Conservation (phyloP, 371 early-diverging fungal genomes). For the Mucor irregularis region DNA sequence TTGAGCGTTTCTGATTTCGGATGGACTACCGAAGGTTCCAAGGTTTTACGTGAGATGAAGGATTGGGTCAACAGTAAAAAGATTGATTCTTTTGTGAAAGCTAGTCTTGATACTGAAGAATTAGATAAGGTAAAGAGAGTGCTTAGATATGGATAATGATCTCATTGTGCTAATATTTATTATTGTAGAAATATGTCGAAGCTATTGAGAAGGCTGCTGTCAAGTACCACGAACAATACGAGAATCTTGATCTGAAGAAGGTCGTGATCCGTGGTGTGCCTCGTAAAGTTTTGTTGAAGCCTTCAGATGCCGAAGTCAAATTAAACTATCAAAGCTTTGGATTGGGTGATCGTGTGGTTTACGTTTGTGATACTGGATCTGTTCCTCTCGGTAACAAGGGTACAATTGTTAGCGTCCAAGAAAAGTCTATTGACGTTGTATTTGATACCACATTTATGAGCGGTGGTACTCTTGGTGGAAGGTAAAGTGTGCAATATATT, state of each 20-base stretch:
- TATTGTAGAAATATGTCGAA: slow-evolving; percentile 38
- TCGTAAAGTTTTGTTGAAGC: slow-evolving; percentile 71
- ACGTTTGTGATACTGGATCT: slow-evolving; percentile 73
- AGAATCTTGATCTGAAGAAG: slow-evolving; percentile 44
- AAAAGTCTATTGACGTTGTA: slow-evolving; percentile 75
- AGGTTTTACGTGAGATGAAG: slow-evolving; percentile 45
- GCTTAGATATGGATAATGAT: neutral
- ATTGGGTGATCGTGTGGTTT: slow-evolving; percentile 88
- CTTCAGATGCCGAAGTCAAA: slow-evolving; percentile 71
- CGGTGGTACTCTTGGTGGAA: slow-evolving; percentile 75
- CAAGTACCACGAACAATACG: slow-evolving; percentile 39
- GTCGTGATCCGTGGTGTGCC: slow-evolving; percentile 67
- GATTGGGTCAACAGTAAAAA: slow-evolving; percentile 71
- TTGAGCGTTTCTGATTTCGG: slow-evolving; percentile 29
- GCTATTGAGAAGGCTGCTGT: slow-evolving; percentile 56
- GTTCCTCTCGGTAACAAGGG: slow-evolving; percentile 84
- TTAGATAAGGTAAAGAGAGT: slow-evolving; percentile 42
- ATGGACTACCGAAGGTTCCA: slow-evolving; percentile 32
- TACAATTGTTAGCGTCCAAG: slow-evolving; percentile 81
- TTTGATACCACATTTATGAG: slow-evolving; percentile 85
- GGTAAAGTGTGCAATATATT: slow-evolving; percentile 35
- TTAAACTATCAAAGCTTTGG: slow-evolving; percentile 76
- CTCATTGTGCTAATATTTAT: slow-evolving; percentile 5
- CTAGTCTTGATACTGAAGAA: slow-evolving; percentile 66
- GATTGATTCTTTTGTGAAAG: slow-evolving; percentile 65